Evolutionary conservation across 192 early-diverging fungal species (phyloP).

Genomic region (Phycomyces blakesleeanus): DNA sequence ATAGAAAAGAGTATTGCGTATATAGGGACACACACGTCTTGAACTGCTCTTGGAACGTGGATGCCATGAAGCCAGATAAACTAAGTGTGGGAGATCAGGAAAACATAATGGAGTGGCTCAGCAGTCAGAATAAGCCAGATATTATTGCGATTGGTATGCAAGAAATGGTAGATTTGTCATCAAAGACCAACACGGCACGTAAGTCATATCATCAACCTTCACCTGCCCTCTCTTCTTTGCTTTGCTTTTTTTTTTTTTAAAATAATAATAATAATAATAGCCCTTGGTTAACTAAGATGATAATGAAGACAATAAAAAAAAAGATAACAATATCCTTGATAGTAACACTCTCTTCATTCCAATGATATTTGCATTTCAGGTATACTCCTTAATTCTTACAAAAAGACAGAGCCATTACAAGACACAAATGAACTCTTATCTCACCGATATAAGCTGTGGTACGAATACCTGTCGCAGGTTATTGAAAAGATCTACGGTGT

Average conservation of each 20-base stretch:
- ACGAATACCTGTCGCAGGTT: conserved; percentile 58
- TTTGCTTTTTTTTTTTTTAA: too few species aligned
- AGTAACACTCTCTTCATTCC: too few species aligned
- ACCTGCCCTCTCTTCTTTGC: too few species aligned
- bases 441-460: conserved; percentile 81
- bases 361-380: too few species aligned
- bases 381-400: conserved; percentile 47
- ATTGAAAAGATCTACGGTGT: conserved; percentile 51
- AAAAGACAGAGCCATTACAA: conserved; percentile 45
- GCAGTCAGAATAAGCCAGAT: conserved; percentile 56
- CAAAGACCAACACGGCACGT: conserved; percentile 75
- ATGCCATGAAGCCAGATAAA: conserved; percentile 79
- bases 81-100: conserved; percentile 56
- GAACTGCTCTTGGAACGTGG: conserved; percentile 93
- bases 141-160: conserved; percentile 81
- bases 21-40: conserved; percentile 70
- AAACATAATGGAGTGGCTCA: conserved; percentile 45
- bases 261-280: too few species aligned
- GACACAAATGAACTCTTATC: conserved; percentile 56
- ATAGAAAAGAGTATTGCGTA: conserved; percentile 57
- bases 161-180: conserved; percentile 80
- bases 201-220: too few species aligned
- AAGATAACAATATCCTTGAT: too few species aligned
- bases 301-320: not conserved
- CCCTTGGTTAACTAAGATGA: not conserved